Evolutionary conservation across 202 grass and related monocot species (phyloP), one percentile per base, ranked within the genome.

Genomic region (Dendrocalamus latiflorus): DNA sequence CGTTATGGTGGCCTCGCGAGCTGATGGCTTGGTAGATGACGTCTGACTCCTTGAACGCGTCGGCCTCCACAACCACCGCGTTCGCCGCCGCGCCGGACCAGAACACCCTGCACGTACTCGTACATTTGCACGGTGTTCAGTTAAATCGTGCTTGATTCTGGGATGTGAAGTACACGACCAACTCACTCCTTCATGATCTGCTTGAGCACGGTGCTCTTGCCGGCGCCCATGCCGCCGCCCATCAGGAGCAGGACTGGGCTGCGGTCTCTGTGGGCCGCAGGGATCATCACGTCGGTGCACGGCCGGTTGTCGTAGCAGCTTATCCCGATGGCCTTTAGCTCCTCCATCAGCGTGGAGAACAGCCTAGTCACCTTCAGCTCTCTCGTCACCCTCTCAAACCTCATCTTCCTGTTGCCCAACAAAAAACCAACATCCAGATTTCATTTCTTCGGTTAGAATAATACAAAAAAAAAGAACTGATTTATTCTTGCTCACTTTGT

Each of bases 161-260:
- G 53, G 14, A 65, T 30, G 26, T 72, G 51, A 30, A 20, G 43
- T 25, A 39, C 36, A 56, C 9, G 37, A 18, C 21, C 17, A n/a
- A 16, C 30, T 25, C 3, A 88, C 94, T 92, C 94, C 64, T 94
- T 89, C 60, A 92, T 76, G 72, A 94, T 90, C 30, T 91, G 83
- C 6, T 93, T 94, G 84, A 97, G 88, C 48, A 93, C 88, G 24
- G 94, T 97, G 90, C 94, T 97, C 86, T 97, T 97, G 86, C 92
- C 94, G 41, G 92, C 92, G 6, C 92, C 94, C 94, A 97, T 97
- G 74, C 94, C 94, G 30, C 94, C 94, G 64, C 94, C 94, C 94
- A 94, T 97, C 5, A 97, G 79, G 17, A 97, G 84, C 41, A 94
- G 90, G 6, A 97, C 94, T 0, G 92, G 92, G 88, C 94, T 97